These are phyloP conservation scores for Populus pruinosa DNA, from an alignment of 345 rosid genomes.

Conservation along the genomic window DNA sequence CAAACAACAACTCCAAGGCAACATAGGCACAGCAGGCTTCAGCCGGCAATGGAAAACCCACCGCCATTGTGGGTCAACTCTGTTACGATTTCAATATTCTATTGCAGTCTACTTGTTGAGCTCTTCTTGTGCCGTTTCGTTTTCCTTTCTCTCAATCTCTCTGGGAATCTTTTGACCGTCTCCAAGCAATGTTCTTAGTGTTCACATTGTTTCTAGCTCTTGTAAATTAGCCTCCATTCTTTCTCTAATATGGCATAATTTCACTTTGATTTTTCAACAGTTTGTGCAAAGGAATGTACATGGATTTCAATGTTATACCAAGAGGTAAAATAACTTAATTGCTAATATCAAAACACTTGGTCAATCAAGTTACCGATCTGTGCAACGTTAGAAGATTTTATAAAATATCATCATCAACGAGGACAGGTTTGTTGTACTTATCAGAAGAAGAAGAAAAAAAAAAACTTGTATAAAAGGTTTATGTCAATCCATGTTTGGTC, in stretches of 20 bases:
- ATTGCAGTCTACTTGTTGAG: not conserved
- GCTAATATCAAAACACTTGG: not conserved
- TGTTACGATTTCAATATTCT: not conserved
- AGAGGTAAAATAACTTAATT: not conserved
- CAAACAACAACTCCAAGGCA: not conserved
- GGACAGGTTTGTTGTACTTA: not conserved
- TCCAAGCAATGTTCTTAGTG: slow-evolving; percentile 4
- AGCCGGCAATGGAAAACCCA: slow-evolving; percentile 19
- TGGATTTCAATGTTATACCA: not conserved
- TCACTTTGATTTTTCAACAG: not conserved
- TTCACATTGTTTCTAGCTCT: not conserved
- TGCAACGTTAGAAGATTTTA: not conserved
- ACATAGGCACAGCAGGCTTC: not conserved
- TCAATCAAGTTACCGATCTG: not conserved
- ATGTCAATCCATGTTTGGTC: slow-evolving; percentile 2
- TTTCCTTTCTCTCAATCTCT: slow-evolving; percentile 1
- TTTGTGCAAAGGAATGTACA: not conserved
- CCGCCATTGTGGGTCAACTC: not conserved
- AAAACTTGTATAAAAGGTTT: not conserved
- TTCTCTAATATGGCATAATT: not conserved
- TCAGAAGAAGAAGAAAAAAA: not conserved
- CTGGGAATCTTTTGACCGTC: slow-evolving; percentile 4
- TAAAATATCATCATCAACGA: not conserved
- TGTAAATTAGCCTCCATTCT: not conserved
- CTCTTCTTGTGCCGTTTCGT: not conserved